Evolutionary conservation across 768 basidiomycete species (phyloP).

Genomic region (Leccinum rimulosum): DNA sequence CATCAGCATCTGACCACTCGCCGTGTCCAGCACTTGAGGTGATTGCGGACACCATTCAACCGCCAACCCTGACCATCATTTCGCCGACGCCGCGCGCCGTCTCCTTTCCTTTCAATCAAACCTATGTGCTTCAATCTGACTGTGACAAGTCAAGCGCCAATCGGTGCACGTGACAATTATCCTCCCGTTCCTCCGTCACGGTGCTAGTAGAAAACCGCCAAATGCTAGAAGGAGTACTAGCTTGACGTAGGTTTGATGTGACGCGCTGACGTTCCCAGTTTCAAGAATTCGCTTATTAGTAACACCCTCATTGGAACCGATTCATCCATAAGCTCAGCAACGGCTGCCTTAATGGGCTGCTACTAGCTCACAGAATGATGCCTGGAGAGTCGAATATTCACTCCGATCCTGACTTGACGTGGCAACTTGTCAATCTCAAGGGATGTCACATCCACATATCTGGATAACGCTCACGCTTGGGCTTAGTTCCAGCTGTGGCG

Average conservation of each 20-base stretch:
- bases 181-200: neutral
- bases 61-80: constrained; percentile 54
- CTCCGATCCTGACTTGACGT: constrained; percentile 2
- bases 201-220: neutral
- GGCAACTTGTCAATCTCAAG: neutral
- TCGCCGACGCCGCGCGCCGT: constrained; percentile 60
- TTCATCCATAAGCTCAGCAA: neutral
- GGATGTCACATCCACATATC: neutral
- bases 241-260: neutral
- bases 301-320: neutral
- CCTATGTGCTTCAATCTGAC: constrained; percentile 10
- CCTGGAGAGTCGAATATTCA: neutral
- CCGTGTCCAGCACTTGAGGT: constrained; percentile 64
- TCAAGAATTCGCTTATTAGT: neutral
- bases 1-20: constrained; percentile 15
- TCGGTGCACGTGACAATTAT: constrained; percentile 3
- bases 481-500: neutral
- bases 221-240: neutral
- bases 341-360: no score
- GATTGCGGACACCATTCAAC: constrained; percentile 58
- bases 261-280: neutral
- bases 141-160: constrained; percentile 10
- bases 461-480: neutral
- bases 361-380: neutral
- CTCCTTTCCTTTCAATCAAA: constrained; percentile 40